These are phyloP conservation scores for Aspergillus persii DNA, from an alignment of 2,329 filamentous ascomycete genomes.

Conservation along the genomic window DNA sequence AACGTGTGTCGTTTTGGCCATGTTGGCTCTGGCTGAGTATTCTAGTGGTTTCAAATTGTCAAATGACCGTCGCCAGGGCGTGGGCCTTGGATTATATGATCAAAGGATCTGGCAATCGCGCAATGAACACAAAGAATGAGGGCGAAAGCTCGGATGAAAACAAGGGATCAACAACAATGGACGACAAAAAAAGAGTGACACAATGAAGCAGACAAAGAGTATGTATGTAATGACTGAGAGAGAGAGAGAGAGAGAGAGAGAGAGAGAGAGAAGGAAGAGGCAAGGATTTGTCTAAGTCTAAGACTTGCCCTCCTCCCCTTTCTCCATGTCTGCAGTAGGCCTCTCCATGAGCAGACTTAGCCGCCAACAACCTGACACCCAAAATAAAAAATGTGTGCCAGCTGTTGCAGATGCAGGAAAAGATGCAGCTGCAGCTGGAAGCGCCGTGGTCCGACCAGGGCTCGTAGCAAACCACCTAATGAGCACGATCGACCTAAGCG, in stretches of 20 bases:
- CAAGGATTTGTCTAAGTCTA: neutral
- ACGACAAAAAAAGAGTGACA: neutral
- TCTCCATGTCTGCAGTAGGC: too few species aligned
- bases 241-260: neutral
- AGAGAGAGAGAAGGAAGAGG: neutral
- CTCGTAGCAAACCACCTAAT: slow-evolving; percentile 24
- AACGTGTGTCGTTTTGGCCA: neutral
- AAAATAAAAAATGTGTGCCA: slow-evolving; percentile 4
- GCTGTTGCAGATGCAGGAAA: slow-evolving; percentile 7
- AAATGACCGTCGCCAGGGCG: neutral
- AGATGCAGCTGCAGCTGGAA: slow-evolving; percentile 18
- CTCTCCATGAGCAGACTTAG: neutral
- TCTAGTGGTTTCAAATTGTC: neutral
- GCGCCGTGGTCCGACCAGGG: slow-evolving; percentile 27
- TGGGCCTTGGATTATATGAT: neutral
- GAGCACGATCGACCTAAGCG: slow-evolving; percentile 7
- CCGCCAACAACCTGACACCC: slow-evolving; percentile 13
- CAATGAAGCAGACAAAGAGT: slow-evolving; percentile 7
- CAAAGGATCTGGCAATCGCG: neutral
- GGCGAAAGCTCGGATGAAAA: neutral
- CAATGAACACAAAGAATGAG: neutral
- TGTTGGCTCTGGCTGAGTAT: neutral
- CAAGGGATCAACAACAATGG: neutral
- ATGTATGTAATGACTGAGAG: neutral
- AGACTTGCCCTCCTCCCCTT: too few species aligned